phyloP scores from a whole-genome alignment of 2,329 filamentous ascomycete genomes.

The Sarocladium strictum region DNA sequence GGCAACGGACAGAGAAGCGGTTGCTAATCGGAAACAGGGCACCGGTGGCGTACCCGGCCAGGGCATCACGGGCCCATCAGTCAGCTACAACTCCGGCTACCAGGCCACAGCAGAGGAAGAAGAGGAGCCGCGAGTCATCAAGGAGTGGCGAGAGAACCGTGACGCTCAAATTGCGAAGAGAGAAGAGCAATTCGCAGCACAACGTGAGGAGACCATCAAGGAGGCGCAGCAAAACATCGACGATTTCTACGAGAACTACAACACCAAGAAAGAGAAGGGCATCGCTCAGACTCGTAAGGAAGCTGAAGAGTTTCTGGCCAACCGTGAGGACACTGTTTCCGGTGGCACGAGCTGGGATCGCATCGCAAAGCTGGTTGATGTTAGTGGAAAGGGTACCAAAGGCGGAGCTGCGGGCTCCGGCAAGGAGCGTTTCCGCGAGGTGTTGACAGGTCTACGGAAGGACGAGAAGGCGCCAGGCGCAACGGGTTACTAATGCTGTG shows the following conservation, averaged over 20 bases:
- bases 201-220: constrained; percentile 79
- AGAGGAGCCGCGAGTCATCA: constrained; percentile 82
- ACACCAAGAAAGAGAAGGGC: constrained; percentile 93
- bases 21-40: constrained; percentile 18
- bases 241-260: constrained; percentile 99
- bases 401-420: constrained; percentile 85
- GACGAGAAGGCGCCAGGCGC: constrained; percentile 79
- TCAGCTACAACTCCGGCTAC: constrained; percentile 57
- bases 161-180: constrained; percentile 79
- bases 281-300: constrained; percentile 84
- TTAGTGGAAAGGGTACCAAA: constrained; percentile 85
- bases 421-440: constrained; percentile 92
- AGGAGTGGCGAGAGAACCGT: constrained; percentile 86
- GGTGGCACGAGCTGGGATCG: constrained; percentile 98
- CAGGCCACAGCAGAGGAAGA: constrained; percentile 58
- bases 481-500: constrained; percentile 46
- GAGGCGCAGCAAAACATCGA: constrained; percentile 93
- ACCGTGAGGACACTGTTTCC: constrained; percentile 84
- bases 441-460: constrained; percentile 82
- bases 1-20: constrained; percentile 11
- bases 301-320: constrained; percentile 85
- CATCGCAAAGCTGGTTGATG: constrained; percentile 94
- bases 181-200: constrained; percentile 73
- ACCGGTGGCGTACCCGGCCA: constrained; percentile 21
- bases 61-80: constrained; percentile 62